Percentiles rank a stretch among this genome's conserved stretches.
Conservation (phyloP, 257 asterid genomes). For the Solanum virginianum region DNA sequence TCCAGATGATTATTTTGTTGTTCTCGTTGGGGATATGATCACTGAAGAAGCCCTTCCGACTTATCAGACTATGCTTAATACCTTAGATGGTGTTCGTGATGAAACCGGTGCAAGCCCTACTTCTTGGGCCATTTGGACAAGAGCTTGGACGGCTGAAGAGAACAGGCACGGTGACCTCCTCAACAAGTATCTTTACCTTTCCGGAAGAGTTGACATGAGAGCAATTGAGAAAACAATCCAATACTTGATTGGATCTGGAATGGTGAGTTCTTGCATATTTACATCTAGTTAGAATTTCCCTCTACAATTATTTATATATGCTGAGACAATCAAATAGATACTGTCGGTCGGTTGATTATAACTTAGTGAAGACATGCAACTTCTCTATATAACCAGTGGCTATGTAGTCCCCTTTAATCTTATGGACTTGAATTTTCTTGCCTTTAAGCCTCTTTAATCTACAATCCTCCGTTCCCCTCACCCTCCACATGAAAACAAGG, state of each 20-base stretch:
- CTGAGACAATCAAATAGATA: not conserved
- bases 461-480: not conserved
- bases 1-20: slow-evolving; percentile 74
- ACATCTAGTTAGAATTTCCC: not conserved
- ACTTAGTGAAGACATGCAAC: not conserved
- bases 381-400: not conserved
- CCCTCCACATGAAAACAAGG: not conserved
- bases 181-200: slow-evolving; percentile 65
- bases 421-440: not conserved
- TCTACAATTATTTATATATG: not conserved
- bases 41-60: slow-evolving; percentile 92
- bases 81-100: slow-evolving; percentile 75
- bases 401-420: not conserved
- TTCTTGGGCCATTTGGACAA: slow-evolving; percentile 78
- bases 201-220: slow-evolving; percentile 71
- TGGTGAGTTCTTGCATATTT: slow-evolving; percentile 30
- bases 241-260: slow-evolving; percentile 80
- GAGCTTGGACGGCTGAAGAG: slow-evolving; percentile 93
- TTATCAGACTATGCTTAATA: slow-evolving; percentile 75
- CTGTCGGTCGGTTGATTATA: not conserved
- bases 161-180: slow-evolving; percentile 84
- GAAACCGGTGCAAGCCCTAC: slow-evolving; percentile 85
- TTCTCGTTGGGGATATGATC: slow-evolving; percentile 76
- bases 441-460: not conserved
- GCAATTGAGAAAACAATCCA: slow-evolving; percentile 80